Base-by-base conservation (phyloP, 2,329 filamentous ascomycete genomes). In the Orbilia blumenaviensis region DNA sequence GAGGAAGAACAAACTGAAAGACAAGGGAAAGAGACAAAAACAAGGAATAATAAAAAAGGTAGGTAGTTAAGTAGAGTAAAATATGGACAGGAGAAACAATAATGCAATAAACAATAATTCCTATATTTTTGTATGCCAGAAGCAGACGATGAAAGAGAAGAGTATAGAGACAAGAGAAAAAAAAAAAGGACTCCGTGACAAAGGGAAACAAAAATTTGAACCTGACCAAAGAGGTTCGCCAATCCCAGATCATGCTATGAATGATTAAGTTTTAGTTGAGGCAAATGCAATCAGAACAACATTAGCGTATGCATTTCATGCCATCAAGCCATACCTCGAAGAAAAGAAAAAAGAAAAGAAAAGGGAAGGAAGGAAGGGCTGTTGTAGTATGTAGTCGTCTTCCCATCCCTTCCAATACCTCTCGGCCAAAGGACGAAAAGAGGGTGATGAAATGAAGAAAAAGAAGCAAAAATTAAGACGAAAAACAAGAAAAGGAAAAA, bases 231-330 rank as follows among this genome's bases (percentile, higher is more conserved):
- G 52, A 56, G 52, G 52, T 10, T 38, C 52, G 32, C 52, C 32
- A 56, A 56, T 56, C 52, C 52, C 52, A 56, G 52, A 56, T 56
- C 23, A 56, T 56, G 50, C 50, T 32, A 25, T 48, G 18, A 52
- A 38, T 56, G n/a, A 56, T 56, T 56, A 56, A 38, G 32, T 12
- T n/a, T n/a, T n/a, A n/a, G n/a, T 16, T 29, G 18, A 18, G 38
- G 52, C 29, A 36, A 56, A 38, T 32, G 52, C 52, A 38, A 56
- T 56, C 23, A 36, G 50, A 56, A 36, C 16, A 38, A 56, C 50
- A 56, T 56, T 56, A 56, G 29, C 32, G 50, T 56, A 56, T 56
- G 50, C 50, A 21, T 36, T 3, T 36, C 50, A 56, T 56, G 50
- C 50, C 50, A 56, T 52, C n/a, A 14, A 52, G 16, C 32, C 36